Percentiles rank a stretch among this genome's conserved stretches.
Evolutionary conservation across 192 early-diverging fungal species (phyloP).

Genomic region (Ambispora gerdemannii): DNA sequence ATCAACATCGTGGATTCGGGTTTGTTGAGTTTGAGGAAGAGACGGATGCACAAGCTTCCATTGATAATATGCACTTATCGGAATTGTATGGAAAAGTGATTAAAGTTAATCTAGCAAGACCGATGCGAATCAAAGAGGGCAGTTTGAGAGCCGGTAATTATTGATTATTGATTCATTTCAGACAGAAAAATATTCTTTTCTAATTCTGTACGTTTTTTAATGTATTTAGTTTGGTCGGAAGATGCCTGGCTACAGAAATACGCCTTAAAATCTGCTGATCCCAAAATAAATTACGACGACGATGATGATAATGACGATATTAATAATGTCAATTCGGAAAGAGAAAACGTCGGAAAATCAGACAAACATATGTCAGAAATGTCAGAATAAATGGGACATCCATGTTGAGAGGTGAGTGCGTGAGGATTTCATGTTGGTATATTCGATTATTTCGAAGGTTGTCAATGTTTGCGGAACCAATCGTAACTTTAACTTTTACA

Average conservation of each 20-base stretch:
- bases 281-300: constrained; percentile 1
- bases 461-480: too few relatives aligned
- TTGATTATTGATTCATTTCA: not conserved
- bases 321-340: not conserved
- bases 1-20: constrained; percentile 88
- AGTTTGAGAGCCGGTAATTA: constrained; percentile 40
- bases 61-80: constrained; percentile 89
- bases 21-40: constrained; percentile 90
- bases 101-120: constrained; percentile 81
- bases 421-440: too few relatives aligned
- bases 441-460: too few relatives aligned
- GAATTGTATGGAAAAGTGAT: constrained; percentile 90
- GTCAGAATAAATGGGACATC: too few relatives aligned
- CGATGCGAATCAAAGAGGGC: constrained; percentile 46
- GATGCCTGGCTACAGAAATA: constrained; percentile 45
- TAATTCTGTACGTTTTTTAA: not conserved
- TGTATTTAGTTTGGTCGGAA: constrained; percentile 42
- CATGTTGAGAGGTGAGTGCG: too few relatives aligned
- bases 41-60: constrained; percentile 82
- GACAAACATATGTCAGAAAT: too few relatives aligned
- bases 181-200: not conserved
- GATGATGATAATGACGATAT: constrained; percentile 28
- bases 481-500: too few relatives aligned
- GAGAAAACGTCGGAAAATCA: too few relatives aligned
- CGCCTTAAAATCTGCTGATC: constrained; percentile 30